These are phyloP conservation scores for Calonectria hongkongensis DNA, from an alignment of 2,329 filamentous ascomycete species.

Conservation along the genomic window DNA sequence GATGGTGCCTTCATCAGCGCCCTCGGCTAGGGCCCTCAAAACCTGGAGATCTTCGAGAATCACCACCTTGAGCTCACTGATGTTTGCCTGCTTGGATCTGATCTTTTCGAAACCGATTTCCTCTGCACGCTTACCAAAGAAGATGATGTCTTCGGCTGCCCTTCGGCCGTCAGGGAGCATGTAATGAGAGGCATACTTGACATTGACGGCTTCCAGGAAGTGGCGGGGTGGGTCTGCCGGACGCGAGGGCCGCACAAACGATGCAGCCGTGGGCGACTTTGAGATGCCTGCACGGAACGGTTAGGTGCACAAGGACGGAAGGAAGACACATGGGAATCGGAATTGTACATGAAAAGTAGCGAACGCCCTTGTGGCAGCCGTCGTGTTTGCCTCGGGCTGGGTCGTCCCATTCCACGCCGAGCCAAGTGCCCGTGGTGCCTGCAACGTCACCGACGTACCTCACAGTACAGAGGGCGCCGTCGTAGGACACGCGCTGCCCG, in stretches of 20 bases:
- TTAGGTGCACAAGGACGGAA: slow-evolving; percentile 27
- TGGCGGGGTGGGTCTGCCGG: slow-evolving; percentile 79
- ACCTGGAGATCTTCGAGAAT: slow-evolving; percentile 87
- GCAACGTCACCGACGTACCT: slow-evolving; percentile 86
- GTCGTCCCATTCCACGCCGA: slow-evolving; percentile 98
- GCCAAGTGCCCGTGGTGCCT: slow-evolving; percentile 86
- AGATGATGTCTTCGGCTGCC: slow-evolving; percentile 72
- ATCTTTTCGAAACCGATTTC: slow-evolving; percentile 98
- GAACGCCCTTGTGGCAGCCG: slow-evolving; percentile 85
- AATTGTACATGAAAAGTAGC: slow-evolving; percentile 87
- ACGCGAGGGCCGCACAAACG: slow-evolving; percentile 88
- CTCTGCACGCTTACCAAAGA: slow-evolving; percentile 89
- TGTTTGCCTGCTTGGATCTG: slow-evolving; percentile 83
- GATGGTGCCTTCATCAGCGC: slow-evolving; percentile 62
- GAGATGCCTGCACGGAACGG: slow-evolving; percentile 69
- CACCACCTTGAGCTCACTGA: slow-evolving; percentile 86
- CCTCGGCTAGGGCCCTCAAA: slow-evolving; percentile 58
- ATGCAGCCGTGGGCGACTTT: slow-evolving; percentile 82
- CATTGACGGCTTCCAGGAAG: slow-evolving; percentile 86
- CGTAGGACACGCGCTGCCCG: slow-evolving; percentile 88
- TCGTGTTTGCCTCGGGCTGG: slow-evolving; percentile 90
- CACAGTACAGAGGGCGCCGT: slow-evolving; percentile 86
- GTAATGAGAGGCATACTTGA: slow-evolving; percentile 86
- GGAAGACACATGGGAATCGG: neutral
- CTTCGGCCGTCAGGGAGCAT: slow-evolving; percentile 61